Conservation (phyloP, 2,329 filamentous ascomycete species). For the Fusarium buharicum region DNA sequence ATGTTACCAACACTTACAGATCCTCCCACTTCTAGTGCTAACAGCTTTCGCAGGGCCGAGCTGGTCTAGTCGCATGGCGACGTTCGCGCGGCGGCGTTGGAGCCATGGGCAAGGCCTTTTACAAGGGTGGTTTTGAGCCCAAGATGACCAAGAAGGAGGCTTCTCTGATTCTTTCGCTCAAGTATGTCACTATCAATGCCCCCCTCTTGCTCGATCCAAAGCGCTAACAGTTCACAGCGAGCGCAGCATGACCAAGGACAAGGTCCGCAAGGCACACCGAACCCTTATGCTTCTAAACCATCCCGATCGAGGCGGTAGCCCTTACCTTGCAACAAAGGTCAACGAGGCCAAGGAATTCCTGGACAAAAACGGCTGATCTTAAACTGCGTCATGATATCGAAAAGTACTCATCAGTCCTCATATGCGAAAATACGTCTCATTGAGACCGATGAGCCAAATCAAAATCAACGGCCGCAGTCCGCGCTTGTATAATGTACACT, state of each 20-base stretch:
- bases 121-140: conserved; percentile 98
- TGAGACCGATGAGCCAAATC: conserved; percentile 7
- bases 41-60: conserved; percentile 74
- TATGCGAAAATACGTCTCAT: conserved; percentile 8
- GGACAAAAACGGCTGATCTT: conserved; percentile 69
- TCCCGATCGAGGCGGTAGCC: conserved; percentile 94
- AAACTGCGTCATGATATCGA: conserved; percentile 7
- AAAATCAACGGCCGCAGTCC: conserved; percentile 25
- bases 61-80: conserved; percentile 88
- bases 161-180: conserved; percentile 87
- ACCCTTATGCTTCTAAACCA: conserved; percentile 98
- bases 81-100: conserved; percentile 81
- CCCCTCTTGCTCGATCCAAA: too few species aligned
- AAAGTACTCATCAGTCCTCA: conserved; percentile 9
- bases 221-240: conserved; percentile 67
- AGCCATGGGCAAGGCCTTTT: conserved; percentile 88
- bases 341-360: conserved; percentile 98
- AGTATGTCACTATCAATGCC: conserved; percentile 62
- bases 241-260: conserved; percentile 87
- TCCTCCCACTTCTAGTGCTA: conserved; percentile 4
- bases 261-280: conserved; percentile 93
- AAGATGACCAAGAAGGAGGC: conserved; percentile 95
- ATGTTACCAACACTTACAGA: conserved; percentile 37
- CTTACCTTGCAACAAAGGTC: conserved; percentile 96
- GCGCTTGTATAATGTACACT: conserved; percentile 52